Conservation (phyloP, 345 rosid genomes). For the Turritis glabra region DNA sequence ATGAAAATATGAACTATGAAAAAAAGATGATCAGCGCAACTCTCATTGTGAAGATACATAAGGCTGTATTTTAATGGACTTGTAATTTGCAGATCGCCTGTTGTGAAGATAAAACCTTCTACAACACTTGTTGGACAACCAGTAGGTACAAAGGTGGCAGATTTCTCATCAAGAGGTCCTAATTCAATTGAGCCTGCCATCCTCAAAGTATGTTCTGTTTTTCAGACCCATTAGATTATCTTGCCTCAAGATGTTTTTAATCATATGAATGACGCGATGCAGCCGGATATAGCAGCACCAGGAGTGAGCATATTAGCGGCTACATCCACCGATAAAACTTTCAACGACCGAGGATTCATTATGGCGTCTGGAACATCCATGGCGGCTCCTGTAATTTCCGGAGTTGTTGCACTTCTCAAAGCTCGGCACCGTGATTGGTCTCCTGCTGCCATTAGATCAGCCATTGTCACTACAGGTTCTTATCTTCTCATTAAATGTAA, state of each 20-base stretch:
- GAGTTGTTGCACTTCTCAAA: conserved; percentile 47
- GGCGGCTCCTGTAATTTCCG: conserved; percentile 47
- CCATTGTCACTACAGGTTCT: conserved; percentile 54
- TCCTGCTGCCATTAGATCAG: conserved; percentile 52
- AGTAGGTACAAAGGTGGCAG: conserved; percentile 32
- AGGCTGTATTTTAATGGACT: background rate
- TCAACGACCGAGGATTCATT: conserved; percentile 33
- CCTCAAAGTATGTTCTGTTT: conserved; percentile 19
- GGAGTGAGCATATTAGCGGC: conserved; percentile 50
- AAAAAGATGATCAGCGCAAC: background rate
- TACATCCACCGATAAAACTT: conserved; percentile 16
- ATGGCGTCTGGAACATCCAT: conserved; percentile 47
- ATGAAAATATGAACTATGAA: background rate
- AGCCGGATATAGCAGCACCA: conserved; percentile 55
- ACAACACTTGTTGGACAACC: conserved; percentile 29
- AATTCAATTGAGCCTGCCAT: conserved; percentile 21
- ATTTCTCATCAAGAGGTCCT: conserved; percentile 36
- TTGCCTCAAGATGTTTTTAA: background rate
- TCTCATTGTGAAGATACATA: background rate
- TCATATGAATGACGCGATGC: background rate
- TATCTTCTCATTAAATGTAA: too few relatives aligned
- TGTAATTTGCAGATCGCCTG: conserved; percentile 25
- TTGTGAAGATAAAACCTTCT: conserved; percentile 27
- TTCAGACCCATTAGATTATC: background rate
- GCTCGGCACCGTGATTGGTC: conserved; percentile 45